These are phyloP conservation scores for Coelastrella sp. DNA, from an alignment of 139 green algal species.

Conservation along the genomic window DNA sequence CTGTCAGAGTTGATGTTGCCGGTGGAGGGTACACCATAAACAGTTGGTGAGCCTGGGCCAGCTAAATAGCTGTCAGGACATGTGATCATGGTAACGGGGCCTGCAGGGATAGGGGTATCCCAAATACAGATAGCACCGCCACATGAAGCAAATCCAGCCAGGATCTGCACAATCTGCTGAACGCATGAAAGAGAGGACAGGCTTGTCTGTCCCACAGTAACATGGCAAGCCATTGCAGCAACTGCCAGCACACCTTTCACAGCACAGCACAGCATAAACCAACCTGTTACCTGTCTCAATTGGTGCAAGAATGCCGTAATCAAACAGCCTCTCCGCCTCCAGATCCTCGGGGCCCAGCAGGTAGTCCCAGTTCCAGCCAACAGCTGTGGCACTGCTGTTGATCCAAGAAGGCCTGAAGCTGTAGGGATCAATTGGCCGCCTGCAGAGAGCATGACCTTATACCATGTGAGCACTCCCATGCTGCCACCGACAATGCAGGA, in stretches of 20 bases:
- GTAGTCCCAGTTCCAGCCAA: slow-evolving; percentile 50
- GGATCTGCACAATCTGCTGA: too few species aligned
- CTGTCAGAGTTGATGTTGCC: neutral
- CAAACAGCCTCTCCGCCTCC: slow-evolving; percentile 81
- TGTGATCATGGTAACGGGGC: slow-evolving; percentile 18
- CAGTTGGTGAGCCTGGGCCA: slow-evolving; percentile 55
- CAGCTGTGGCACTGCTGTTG: slow-evolving; percentile 22
- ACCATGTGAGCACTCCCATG: too few species aligned
- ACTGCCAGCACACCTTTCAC: neutral
- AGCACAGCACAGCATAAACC: neutral
- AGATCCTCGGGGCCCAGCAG: slow-evolving; percentile 63
- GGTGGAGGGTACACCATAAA: neutral
- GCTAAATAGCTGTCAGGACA: slow-evolving; percentile 64
- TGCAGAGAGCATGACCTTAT: neutral
- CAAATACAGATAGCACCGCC: neutral
- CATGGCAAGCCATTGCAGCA: too few species aligned
- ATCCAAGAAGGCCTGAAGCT: slow-evolving; percentile 33
- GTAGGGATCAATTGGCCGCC: slow-evolving; percentile 4
- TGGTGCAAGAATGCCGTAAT: slow-evolving; percentile 70
- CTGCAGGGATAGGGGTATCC: neutral
- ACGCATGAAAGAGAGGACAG: too few species aligned
- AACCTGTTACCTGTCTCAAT: slow-evolving; percentile 38
- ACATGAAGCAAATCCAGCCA: neutral
- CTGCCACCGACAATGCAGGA: too few species aligned
- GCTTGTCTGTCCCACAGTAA: too few species aligned